Evolutionary conservation across 176 grass and related monocot genomes (phyloP), one percentile per base, ranked within the genome.

Genomic region (Zizania latifolia): DNA sequence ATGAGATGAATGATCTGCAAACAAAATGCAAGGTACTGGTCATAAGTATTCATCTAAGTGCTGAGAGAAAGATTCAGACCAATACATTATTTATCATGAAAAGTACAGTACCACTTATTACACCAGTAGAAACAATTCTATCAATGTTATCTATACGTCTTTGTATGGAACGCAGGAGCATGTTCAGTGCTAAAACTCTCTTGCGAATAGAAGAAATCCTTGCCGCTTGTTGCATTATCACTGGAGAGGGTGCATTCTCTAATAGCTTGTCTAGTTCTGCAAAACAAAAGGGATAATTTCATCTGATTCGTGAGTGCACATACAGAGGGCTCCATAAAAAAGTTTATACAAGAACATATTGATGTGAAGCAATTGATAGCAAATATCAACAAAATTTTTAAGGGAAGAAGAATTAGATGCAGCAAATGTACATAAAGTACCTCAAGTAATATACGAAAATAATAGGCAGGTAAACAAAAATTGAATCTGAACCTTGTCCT

Each of bases 261-360:
- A 94, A 77, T 72, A 98, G 72, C 68, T 81, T 92, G 76, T 98
- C 95, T 63, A 98, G 68, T 69, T 98, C 95, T 98, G 84, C 46
- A 79, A 45, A 82, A 62, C 4, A 45, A 32, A 0, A 50, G 19
- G 59, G 5, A 29, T 33, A 60, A 44, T 83, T 33, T 68, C 5
- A 37, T 70, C 64, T 1, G 70, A 23, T 70, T 78, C 0, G 17
- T 19, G 29, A 68, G 29, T 23, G 2, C 10, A 60, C 15, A 78
- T 10, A 58, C 23, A 40, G 15, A 9, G 16, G 68, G 3, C 5
- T 19, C 29, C 46, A 27, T 31, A 28, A 19, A 15, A 80, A 22
- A 74, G 59, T 58, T 53, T 53, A 22, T 53, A 8, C 6, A 53
- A 48, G 0, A 48, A 53, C 7, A 22, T 53, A 53, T 21, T 53